phyloP scores from a whole-genome alignment of 2,329 filamentous ascomycete genomes.

The Aspergillus carbonarius region DNA sequence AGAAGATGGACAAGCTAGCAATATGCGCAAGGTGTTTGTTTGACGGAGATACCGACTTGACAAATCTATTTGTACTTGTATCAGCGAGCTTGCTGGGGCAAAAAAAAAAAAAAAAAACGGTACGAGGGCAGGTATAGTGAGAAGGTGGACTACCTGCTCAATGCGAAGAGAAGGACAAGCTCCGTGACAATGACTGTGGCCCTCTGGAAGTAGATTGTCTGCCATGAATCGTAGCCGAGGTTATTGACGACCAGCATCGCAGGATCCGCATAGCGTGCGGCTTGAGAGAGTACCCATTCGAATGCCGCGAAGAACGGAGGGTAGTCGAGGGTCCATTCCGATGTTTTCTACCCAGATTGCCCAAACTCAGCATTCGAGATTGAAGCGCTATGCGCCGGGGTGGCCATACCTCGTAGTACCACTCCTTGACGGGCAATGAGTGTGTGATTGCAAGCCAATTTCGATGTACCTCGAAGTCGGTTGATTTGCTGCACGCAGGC shows the following conservation, averaged over 20 bases:
- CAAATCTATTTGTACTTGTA: slow-evolving; percentile 60
- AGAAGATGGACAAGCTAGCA: slow-evolving; percentile 80
- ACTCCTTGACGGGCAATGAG: slow-evolving; percentile 79
- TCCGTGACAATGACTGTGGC: slow-evolving; percentile 84
- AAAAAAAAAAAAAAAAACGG: no score
- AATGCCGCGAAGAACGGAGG: slow-evolving; percentile 98
- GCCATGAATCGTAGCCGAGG: slow-evolving; percentile 84
- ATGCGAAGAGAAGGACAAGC: slow-evolving; percentile 76
- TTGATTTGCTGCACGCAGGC: slow-evolving; percentile 73
- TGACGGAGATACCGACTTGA: slow-evolving; percentile 65
- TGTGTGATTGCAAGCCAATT: slow-evolving; percentile 98
- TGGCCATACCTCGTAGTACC: slow-evolving; percentile 80
- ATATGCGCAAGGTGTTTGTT: slow-evolving; percentile 79
- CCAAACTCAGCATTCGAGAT: slow-evolving; percentile 5
- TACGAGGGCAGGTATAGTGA: background rate
- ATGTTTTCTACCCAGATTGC: slow-evolving; percentile 65
- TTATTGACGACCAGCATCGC: slow-evolving; percentile 79
- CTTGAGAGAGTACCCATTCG: slow-evolving; percentile 86
- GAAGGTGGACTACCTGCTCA: slow-evolving; percentile 62
- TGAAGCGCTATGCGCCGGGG: background rate
- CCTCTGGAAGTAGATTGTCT: slow-evolving; percentile 91
- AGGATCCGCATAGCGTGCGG: slow-evolving; percentile 73
- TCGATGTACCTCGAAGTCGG: slow-evolving; percentile 97
- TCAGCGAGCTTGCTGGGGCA: slow-evolving; percentile 18
- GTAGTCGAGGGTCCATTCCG: slow-evolving; percentile 99